A percentile compares a stretch with the other conserved stretches of the same genome.
These are phyloP conservation scores for Zygoascus ofunaensis DNA, from an alignment of 805 yeast species.

Conservation along the genomic window DNA sequence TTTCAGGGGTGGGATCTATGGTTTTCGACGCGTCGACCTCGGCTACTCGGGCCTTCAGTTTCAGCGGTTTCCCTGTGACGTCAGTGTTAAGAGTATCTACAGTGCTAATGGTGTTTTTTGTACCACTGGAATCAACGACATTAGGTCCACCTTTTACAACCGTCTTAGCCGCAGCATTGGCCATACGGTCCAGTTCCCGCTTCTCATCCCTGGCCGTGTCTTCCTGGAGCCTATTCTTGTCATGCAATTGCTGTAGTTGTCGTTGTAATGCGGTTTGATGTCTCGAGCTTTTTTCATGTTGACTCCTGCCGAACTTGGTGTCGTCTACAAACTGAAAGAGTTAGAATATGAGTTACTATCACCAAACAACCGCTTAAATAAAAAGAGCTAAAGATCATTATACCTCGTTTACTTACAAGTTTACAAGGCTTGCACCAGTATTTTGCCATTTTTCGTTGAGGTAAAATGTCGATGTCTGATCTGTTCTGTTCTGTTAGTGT, in stretches of 20 bases:
- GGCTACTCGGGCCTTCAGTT: slow-evolving; percentile 3
- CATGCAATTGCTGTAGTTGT: slow-evolving; percentile 23
- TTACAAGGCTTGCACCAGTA: slow-evolving; percentile 34
- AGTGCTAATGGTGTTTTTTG: not conserved
- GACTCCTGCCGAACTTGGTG: slow-evolving; percentile 25
- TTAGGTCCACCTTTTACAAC: not conserved
- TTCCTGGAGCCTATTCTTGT: slow-evolving; percentile 19
- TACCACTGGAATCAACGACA: not conserved
- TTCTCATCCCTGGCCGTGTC: slow-evolving; percentile 15
- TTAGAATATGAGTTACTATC: not conserved
- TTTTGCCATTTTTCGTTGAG: slow-evolving; percentile 25
- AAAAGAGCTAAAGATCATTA: not conserved
- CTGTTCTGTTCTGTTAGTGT: too few species aligned
- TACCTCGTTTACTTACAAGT: slow-evolving; percentile 24
- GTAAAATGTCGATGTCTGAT: too few species aligned
- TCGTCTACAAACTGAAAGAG: slow-evolving; percentile 31
- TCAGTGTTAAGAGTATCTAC: not conserved
- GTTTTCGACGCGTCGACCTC: slow-evolving; percentile 6
- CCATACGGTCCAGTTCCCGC: slow-evolving; percentile 9
- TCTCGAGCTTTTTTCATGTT: slow-evolving; percentile 29
- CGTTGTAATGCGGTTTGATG: slow-evolving; percentile 24
- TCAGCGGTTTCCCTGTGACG: slow-evolving; percentile 1
- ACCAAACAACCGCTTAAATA: too few species aligned
- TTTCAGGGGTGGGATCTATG: slow-evolving; percentile 3
- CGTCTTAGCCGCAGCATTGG: slow-evolving; percentile 5